phyloP scores from a whole-genome alignment of 306 rosid species.

The Rosa lucieae region DNA sequence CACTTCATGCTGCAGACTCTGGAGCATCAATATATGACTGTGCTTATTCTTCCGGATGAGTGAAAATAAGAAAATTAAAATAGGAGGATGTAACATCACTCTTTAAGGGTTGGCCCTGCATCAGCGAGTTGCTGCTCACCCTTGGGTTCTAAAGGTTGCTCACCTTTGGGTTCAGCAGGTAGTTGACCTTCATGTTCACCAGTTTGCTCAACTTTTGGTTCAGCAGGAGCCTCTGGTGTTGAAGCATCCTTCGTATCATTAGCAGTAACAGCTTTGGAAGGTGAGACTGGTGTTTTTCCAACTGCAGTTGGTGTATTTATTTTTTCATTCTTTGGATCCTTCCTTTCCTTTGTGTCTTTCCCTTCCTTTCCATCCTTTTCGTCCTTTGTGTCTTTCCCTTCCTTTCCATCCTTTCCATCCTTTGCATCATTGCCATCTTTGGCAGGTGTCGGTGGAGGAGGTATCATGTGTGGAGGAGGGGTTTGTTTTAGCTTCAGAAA shows the following conservation, averaged over 20 bases:
- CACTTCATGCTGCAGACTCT: slow-evolving; percentile 40
- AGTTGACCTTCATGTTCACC: background rate
- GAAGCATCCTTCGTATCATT: slow-evolving; percentile 30
- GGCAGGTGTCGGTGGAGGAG: slow-evolving; percentile 67
- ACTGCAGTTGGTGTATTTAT: slow-evolving; percentile 36
- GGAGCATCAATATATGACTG: slow-evolving; percentile 36
- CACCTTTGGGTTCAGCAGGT: slow-evolving; percentile 31
- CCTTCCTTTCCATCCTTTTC: background rate
- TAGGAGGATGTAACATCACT: slow-evolving; percentile 25
- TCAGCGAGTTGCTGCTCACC: slow-evolving; percentile 31
- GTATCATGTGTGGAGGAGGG: slow-evolving; percentile 89
- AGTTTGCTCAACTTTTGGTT: slow-evolving; percentile 36
- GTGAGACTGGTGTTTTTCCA: slow-evolving; percentile 37
- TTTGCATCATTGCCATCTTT: slow-evolving; percentile 49
- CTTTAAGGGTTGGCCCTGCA: slow-evolving; percentile 34
- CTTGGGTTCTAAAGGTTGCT: slow-evolving; percentile 10
- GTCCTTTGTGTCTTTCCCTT: slow-evolving; percentile 23
- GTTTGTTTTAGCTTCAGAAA: slow-evolving; percentile 74
- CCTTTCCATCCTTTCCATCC: slow-evolving; percentile 3
- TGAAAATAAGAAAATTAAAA: slow-evolving; percentile 17
- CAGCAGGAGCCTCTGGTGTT: slow-evolving; percentile 36
- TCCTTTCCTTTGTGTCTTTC: slow-evolving; percentile 10
- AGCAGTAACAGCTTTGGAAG: slow-evolving; percentile 37
- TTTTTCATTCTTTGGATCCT: slow-evolving; percentile 40
- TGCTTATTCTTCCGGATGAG: slow-evolving; percentile 56